Percentiles rank a stretch among this genome's conserved stretches.
Conservation (phyloP, 768 basidiomycete species). For the Exsudoporus frostii region DNA sequence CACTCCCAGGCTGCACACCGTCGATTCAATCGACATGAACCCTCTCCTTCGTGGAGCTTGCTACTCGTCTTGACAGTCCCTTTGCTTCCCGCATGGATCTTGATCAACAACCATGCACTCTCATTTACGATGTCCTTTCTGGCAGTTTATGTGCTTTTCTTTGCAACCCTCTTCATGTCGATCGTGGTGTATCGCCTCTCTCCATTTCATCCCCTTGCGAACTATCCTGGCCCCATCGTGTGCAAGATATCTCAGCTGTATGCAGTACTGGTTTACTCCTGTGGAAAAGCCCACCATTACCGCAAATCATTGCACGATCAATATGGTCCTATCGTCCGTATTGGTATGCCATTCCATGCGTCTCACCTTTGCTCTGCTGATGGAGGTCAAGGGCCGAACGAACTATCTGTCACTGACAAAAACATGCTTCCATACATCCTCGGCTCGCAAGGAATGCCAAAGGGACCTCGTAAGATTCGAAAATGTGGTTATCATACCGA, state of each 20-base stretch:
- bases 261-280: slow-evolving; percentile 15
- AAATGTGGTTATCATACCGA: not conserved
- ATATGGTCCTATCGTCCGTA: slow-evolving; percentile 34
- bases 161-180: slow-evolving; percentile 23
- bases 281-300: slow-evolving; percentile 19
- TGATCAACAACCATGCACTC: slow-evolving; percentile 6
- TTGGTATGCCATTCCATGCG: slow-evolving; percentile 21
- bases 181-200: slow-evolving; percentile 38
- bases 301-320: slow-evolving; percentile 24
- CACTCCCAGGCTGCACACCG: slow-evolving; percentile 11
- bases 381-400: slow-evolving; percentile 34
- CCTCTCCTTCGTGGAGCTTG: slow-evolving; percentile 13
- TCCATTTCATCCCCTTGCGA: slow-evolving; percentile 36
- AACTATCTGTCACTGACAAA: slow-evolving; percentile 32
- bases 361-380: slow-evolving; percentile 5
- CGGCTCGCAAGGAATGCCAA: slow-evolving; percentile 30
- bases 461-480: slow-evolving; percentile 26
- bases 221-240: slow-evolving; percentile 34
- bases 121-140: slow-evolving; percentile 8
- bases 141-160: slow-evolving; percentile 14
- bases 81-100: slow-evolving; percentile 7
- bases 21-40: slow-evolving; percentile 19
- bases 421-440: slow-evolving; percentile 21
- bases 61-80: slow-evolving; percentile 12
- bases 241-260: slow-evolving; percentile 33